Conservation (phyloP, 495 filamentous ascomycete species). For the Tuber brumale region DNA sequence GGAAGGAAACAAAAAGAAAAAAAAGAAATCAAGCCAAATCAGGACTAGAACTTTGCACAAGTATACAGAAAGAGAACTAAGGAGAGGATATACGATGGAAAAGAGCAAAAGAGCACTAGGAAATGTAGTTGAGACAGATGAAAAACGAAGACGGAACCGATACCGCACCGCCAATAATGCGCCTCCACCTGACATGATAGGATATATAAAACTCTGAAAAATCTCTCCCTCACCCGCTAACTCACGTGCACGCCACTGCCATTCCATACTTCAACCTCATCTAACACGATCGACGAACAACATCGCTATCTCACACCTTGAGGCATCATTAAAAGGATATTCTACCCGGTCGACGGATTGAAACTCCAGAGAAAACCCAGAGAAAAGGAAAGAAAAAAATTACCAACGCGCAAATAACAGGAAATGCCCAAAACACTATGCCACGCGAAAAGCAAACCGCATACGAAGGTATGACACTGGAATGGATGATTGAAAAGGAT, state of each 20-base stretch:
- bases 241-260: not conserved
- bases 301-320: constrained; percentile 4
- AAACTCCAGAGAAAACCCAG: constrained; percentile 27
- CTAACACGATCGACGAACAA: constrained; percentile 1
- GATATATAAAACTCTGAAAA: constrained; percentile 3
- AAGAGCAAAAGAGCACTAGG: constrained; percentile 6
- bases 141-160: constrained; percentile 3
- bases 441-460: constrained; percentile 35
- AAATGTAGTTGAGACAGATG: not conserved
- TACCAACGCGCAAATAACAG: constrained; percentile 21
- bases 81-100: constrained; percentile 12
- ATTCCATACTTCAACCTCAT: not conserved
- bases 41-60: constrained; percentile 5
- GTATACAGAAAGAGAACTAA: constrained; percentile 9
- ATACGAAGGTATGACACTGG: constrained; percentile 30
- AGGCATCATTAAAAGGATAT: constrained; percentile 37
- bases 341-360: constrained; percentile 37
- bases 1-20: constrained; percentile 8
- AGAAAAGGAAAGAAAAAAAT: constrained; percentile 30
- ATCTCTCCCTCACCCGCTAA: not conserved
- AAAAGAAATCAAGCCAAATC: constrained; percentile 4
- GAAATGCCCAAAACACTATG: constrained; percentile 38
- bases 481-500: constrained; percentile 39
- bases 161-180: constrained; percentile 3
- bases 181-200: constrained; percentile 11